Evolutionary conservation across 805 yeast genomes (phyloP).

Genomic region (Hanseniaspora guilliermondii): DNA sequence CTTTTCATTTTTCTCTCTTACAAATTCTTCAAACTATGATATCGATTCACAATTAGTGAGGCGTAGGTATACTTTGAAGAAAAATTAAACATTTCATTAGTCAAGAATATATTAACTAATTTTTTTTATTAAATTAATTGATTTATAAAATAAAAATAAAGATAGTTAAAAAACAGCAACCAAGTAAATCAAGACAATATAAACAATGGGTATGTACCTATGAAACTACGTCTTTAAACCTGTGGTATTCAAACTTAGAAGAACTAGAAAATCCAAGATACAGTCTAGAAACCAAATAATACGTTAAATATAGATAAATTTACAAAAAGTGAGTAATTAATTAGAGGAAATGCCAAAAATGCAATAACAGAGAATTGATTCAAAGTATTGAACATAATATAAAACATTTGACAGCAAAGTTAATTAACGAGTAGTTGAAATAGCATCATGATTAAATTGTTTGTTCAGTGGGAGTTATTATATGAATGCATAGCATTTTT

Average conservation of each 20-base stretch:
- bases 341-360: not conserved
- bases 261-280: not conserved
- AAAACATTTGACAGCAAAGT: too few species aligned
- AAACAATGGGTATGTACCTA: constrained; percentile 8
- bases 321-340: not conserved
- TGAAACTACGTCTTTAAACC: not conserved
- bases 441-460: too few species aligned
- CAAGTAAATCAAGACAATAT: constrained; percentile 8
- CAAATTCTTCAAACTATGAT: too few species aligned
- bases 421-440: too few species aligned
- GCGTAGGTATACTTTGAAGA: not conserved
- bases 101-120: too few species aligned
- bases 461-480: too few species aligned
- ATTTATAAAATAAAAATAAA: not conserved
- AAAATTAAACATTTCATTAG: too few species aligned
- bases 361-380: too few species aligned
- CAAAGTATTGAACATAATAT: too few species aligned
- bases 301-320: not conserved
- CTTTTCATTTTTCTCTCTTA: not conserved
- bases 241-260: not conserved
- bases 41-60: too few species aligned
- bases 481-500: too few species aligned
- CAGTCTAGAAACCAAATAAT: not conserved
- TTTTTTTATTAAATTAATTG: not conserved
- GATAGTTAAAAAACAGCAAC: not conserved